These are phyloP conservation scores for Candida schatavii DNA, from an alignment of 805 yeast species.

Conservation along the genomic window DNA sequence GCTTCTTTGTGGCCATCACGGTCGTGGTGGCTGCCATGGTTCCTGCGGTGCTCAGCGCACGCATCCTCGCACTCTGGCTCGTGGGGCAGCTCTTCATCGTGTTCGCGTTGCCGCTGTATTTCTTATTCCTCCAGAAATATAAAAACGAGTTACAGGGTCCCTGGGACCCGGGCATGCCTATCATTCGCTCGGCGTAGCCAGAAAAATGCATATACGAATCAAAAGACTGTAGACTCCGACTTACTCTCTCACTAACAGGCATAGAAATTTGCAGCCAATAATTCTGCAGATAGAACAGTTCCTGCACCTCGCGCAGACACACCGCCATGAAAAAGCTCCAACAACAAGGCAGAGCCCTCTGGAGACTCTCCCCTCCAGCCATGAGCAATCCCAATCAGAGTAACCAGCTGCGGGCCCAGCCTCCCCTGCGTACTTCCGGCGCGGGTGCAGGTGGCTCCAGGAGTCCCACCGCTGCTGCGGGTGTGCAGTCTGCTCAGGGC, in stretches of 20 bases:
- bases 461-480: too few species aligned
- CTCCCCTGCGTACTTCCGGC: too few species aligned
- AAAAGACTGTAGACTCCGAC: too few species aligned
- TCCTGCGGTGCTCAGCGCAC: slow-evolving; percentile 23
- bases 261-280: too few species aligned
- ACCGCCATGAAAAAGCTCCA: too few species aligned
- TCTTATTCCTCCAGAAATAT: slow-evolving; percentile 68
- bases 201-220: too few species aligned
- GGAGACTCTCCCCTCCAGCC: background rate
- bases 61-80: slow-evolving; percentile 47
- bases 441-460: too few species aligned
- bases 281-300: too few species aligned
- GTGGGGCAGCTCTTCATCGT: slow-evolving; percentile 45
- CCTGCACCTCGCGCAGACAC: too few species aligned
- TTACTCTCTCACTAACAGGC: too few species aligned
- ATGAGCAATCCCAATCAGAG: slow-evolving; percentile 1
- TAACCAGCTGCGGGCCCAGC: background rate
- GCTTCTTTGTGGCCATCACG: slow-evolving; percentile 18
- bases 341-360: too few species aligned
- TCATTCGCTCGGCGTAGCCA: slow-evolving; percentile 22
- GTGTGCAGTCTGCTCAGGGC: too few species aligned
- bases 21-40: slow-evolving; percentile 17
- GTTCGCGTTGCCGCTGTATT: slow-evolving; percentile 66
- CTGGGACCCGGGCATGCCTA: slow-evolving; percentile 86
- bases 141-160: slow-evolving; percentile 89